These are phyloP conservation scores for Lachnellula hyalina DNA, from an alignment of 2,329 filamentous ascomycete species.

Conservation along the genomic window DNA sequence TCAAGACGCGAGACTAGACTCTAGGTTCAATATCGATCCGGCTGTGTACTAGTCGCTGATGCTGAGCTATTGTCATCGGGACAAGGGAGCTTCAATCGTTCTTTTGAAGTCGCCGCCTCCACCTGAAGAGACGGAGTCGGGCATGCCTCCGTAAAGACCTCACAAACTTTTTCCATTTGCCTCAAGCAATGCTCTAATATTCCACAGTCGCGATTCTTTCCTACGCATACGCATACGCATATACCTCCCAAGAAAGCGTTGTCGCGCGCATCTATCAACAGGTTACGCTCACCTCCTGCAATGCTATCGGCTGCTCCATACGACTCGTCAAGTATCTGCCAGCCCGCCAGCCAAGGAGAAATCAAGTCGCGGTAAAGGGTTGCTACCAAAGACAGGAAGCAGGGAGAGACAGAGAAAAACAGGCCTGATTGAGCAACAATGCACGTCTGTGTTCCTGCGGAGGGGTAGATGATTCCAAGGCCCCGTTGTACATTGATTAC, in stretches of 20 bases:
- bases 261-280: background rate
- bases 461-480: background rate
- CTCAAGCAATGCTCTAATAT: slow-evolving; percentile 4
- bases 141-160: background rate
- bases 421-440: slow-evolving; percentile 1
- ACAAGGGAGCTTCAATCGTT: background rate
- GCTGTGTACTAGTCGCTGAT: no score
- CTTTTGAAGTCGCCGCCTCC: background rate
- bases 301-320: slow-evolving; percentile 1
- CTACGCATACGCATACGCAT: no score
- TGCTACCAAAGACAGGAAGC: background rate
- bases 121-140: slow-evolving; percentile 1
- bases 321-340: background rate
- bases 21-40: no score
- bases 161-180: background rate
- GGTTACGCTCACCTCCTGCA: background rate
- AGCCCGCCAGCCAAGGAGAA: background rate
- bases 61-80: no score
- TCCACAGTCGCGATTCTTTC: background rate
- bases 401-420: background rate
- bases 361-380: background rate
- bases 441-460: slow-evolving; percentile 3
- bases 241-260: background rate
- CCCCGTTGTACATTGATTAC: background rate
- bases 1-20: no score